Percentiles rank a stretch among this genome's conserved stretches.
Evolutionary conservation across 2,329 filamentous ascomycete genomes (phyloP).

Genomic region (Nannizziopsis arthrosporioides): DNA sequence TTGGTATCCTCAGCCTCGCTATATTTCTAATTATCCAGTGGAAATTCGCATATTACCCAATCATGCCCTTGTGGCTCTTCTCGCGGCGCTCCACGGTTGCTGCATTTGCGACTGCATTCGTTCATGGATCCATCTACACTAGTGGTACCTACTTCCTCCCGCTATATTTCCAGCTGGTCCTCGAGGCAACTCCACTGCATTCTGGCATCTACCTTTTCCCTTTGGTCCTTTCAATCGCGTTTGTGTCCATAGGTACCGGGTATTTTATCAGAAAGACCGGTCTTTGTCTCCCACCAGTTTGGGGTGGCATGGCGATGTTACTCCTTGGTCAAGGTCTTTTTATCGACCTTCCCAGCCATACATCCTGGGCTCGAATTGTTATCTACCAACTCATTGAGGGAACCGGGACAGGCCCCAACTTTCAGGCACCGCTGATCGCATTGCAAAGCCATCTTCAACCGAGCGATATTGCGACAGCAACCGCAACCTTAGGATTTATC

Average conservation of each 20-base stretch:
- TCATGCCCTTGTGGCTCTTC: conserved; percentile 62
- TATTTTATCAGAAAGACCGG: conserved; percentile 64
- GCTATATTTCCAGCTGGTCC: conserved; percentile 69
- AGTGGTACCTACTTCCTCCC: conserved; percentile 68
- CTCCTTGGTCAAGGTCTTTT: conserved; percentile 52
- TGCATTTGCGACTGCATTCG: conserved; percentile 54
- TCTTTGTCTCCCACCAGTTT: conserved; percentile 46
- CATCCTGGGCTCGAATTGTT: conserved; percentile 39
- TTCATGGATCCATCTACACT: conserved; percentile 68
- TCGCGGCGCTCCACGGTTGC: conserved; percentile 53
- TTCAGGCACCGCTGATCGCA: conserved; percentile 51
- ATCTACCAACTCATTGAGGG: conserved; percentile 47
- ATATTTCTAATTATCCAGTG: conserved; percentile 64
- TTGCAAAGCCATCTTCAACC: conserved; percentile 53
- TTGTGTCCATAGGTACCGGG: conserved; percentile 47
- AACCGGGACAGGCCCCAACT: conserved; percentile 51
- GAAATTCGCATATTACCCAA: conserved; percentile 59
- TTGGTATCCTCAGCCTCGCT: conserved; percentile 51
- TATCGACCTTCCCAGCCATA: conserved; percentile 46
- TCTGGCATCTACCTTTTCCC: conserved; percentile 68
- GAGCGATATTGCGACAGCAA: conserved; percentile 51
- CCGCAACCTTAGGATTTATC: conserved; percentile 49
- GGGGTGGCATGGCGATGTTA: conserved; percentile 33
- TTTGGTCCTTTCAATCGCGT: conserved; percentile 45
- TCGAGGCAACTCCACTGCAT: conserved; percentile 55